Evolutionary conservation across 2,329 filamentous ascomycete species (phyloP), one percentile per base, ranked within the genome.

Genomic region (Teratosphaeria nubilosa): DNA sequence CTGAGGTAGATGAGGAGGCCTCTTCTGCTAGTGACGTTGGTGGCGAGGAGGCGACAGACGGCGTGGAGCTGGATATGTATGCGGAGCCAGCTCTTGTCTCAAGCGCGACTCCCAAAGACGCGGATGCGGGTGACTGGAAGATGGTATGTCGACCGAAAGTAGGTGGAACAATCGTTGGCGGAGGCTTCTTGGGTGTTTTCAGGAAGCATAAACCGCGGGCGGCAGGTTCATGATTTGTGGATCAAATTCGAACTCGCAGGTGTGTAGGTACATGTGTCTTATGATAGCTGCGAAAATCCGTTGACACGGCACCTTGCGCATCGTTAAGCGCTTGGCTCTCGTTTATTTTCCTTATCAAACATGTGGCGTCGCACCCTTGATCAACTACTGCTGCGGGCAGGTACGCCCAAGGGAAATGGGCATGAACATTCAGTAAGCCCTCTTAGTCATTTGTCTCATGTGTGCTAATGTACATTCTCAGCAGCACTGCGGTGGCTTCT

Each of bases 61-160:
- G 52, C 11, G 56, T 51, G 16, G 59, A 60, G 24, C 30, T 25
- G 14, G 32, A 20, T 10, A 37, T 30, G n/a, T 31, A 22, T 31
- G 45, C 16, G 13, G 54, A 50, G 30, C n/a, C 10, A 25, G 16
- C 53, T 14, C 11, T 30, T 24, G 31, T 9, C 27, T 30, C 27
- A 30, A 30, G 7, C 22, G 53, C 16, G 7, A 6, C 24, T 45
- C 31, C 50, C 4, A 41, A 20, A 48, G 10, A 55, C 6, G 1
- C 5, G n/a, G 54, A 53, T 13, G 24, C 50, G 16, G 32, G 25
- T 9, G 52, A 41, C 14, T 67, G 60, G 64, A 61, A 62, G 22
- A 65, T 71, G 62, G 68, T 74, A 11, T 75, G 73, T 58, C 63
- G 73, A 51, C 73, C 73, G 2, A 74, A 74, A 56, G 73, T 74